Percentiles rank a stretch among this genome's conserved stretches.
phyloP scores from a whole-genome alignment of 495 filamentous ascomycete genomes.

The Cenococcum geophilum region DNA sequence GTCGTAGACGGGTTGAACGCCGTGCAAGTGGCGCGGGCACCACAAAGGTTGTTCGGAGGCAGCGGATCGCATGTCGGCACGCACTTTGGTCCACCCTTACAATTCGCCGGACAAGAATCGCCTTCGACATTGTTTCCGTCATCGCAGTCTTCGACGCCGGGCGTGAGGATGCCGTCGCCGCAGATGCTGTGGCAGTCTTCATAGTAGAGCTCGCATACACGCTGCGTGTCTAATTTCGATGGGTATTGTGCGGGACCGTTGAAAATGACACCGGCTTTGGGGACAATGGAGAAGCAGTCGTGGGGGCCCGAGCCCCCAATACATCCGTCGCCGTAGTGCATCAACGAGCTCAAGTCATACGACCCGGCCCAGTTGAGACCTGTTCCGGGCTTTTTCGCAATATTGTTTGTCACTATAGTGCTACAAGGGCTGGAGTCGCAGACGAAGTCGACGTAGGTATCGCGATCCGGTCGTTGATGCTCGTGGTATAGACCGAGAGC shows the following conservation, averaged over 20 bases:
- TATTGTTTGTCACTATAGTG: too few relatives aligned
- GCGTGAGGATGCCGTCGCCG: constrained; percentile 10
- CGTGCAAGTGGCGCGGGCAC: constrained; percentile 1
- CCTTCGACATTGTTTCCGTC: constrained; percentile 10
- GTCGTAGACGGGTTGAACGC: constrained; percentile 6
- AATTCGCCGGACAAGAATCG: constrained; percentile 2
- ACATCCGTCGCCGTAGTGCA: constrained; percentile 2
- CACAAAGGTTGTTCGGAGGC: background rate
- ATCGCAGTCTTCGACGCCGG: constrained; percentile 7
- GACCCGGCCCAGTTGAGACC: constrained; percentile 6
- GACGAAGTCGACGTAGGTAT: too few relatives aligned
- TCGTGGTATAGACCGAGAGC: too few relatives aligned
- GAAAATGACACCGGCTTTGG: background rate
- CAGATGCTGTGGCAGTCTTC: constrained; percentile 15
- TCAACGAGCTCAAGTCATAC: background rate
- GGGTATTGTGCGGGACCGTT: constrained; percentile 2
- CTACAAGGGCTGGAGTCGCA: too few relatives aligned
- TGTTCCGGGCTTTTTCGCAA: constrained; percentile 1
- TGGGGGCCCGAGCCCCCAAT: background rate
- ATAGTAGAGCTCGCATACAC: constrained; percentile 10
- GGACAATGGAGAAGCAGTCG: background rate
- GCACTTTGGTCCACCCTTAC: constrained; percentile 9
- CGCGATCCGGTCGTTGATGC: too few relatives aligned
- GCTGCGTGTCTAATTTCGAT: background rate
- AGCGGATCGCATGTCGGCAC: constrained; percentile 4